Base-by-base conservation (phyloP, 2,329 filamentous ascomycete species). In the Talaromyces funiculosus region DNA sequence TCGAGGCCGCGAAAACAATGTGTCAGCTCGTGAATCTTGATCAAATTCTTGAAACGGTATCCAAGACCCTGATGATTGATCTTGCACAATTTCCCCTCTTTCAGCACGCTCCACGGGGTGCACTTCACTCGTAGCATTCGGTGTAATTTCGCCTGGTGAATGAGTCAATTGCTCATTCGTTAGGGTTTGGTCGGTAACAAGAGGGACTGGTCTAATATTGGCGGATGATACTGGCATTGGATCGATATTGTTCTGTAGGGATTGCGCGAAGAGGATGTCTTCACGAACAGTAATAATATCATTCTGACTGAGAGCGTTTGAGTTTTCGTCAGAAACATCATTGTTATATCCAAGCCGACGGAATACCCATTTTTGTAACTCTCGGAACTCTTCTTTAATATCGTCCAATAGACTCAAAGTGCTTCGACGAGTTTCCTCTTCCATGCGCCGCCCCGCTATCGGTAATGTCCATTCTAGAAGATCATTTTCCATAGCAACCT, bases 401-500 rank as follows among this genome's bases (percentile, higher is more conserved):
- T 77, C 75, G 57, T 77, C 67, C 7, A 68, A 43, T 2, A 77
- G 61, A 6, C 73, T 70, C 18, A 78, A 66, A 49, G 69, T 71
- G 53, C 68, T 67, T 38, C 75, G 73, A n/a, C 67, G 65, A 54
- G 67, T 68, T 61, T 77, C 75, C 62, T 78, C 75, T 51, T 73
- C 71, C n/a, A 73, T 68, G 56, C 73, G 70, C 43, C 74, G 73
- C 3, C 75, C 75, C 6, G 77, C 65, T 4, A 70, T 70, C 10
- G 75, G 75, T 22, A 75, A 70, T 42, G 76, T 75, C 75, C 75
- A 77, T 57, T 77, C 75, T 45, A 77, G 69, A 16, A 78, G 69
- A 43, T 77, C 76, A 63, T 76, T 75, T 43, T 77, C 75, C n/a
- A 70, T 67, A 7, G 75, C 75, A 60, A 77, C 74, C 56, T 72